Evolutionary conservation across 192 early-diverging fungal genomes (phyloP).

Genomic region (Dissophora ornata): DNA sequence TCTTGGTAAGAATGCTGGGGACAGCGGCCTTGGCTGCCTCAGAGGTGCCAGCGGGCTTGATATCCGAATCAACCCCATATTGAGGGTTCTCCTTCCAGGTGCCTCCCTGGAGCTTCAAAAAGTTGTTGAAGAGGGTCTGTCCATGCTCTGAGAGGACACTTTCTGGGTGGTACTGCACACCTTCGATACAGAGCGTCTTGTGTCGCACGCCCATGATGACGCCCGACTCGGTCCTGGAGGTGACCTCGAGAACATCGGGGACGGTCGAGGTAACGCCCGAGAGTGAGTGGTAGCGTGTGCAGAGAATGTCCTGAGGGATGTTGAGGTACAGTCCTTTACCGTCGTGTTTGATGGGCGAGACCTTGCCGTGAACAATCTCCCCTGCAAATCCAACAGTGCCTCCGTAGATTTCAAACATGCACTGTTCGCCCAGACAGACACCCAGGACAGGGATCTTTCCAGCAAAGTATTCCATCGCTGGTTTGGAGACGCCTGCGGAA

Average conservation of each 20-base stretch:
- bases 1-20: constrained; percentile 82
- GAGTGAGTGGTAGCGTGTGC: constrained; percentile 97
- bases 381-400: constrained; percentile 93
- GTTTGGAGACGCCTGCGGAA: constrained; percentile 91
- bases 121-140: constrained; percentile 88
- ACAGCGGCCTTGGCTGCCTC: constrained; percentile 51
- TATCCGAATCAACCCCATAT: constrained; percentile 50
- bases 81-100: constrained; percentile 81
- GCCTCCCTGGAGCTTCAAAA: constrained; percentile 88
- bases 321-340: constrained; percentile 86
- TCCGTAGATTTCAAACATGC: constrained; percentile 96
- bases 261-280: constrained; percentile 86
- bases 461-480: constrained; percentile 85
- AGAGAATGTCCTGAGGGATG: constrained; percentile 86
- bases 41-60: constrained; percentile 61
- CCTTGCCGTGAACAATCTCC: constrained; percentile 98
- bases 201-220: constrained; percentile 97
- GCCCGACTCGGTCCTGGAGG: constrained; percentile 83
- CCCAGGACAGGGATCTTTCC: constrained; percentile 97
- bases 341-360: constrained; percentile 90
- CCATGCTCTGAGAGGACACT: constrained; percentile 96
- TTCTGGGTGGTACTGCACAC: constrained; percentile 99
- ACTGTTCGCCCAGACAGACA: constrained; percentile 97
- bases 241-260: constrained; percentile 87
- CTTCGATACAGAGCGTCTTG: constrained; percentile 88